Evolutionary conservation across 2,329 filamentous ascomycete species (phyloP), one percentile per base, ranked within the genome.

Genomic region (Epichloe sibirici): DNA sequence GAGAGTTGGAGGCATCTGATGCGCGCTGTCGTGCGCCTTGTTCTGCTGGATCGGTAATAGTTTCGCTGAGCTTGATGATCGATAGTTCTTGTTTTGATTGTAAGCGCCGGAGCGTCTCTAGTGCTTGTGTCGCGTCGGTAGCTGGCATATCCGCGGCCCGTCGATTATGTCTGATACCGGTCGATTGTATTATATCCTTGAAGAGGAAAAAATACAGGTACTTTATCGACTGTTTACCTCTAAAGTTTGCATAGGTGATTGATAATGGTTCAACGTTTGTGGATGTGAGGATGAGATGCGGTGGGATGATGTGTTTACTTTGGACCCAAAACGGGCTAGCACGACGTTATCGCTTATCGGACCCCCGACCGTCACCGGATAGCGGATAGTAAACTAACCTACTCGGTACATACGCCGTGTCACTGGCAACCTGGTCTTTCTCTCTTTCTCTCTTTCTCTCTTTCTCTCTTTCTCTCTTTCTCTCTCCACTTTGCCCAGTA

Each of bases 1-100:
- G 76, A 55, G 80, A 71, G 57, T 75, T 77, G 37, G 86, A 89
- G 46, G 82, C 81, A 67, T 93, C 87, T 4, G 88, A 94, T 35
- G 76, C 82, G 57, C 85, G 76, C 55, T 78, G 77, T 55, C 64
- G 61, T 9, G 62, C 52, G 65, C 69, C 63, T 57, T 66, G 61
- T 40, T 61, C 60, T 49, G 57, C 69, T 49, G 78, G 74, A 45
- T 77, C 76, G 42, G 79, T 78, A 48, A 91, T 82, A 37, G 86
- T 83, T 62, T 90, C 86, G 64, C 84, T 86, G 61, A 93, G 81
- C 59, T 80, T 82, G 59, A 91, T 74, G 60, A 94, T 88, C 51
- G 84, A 83, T 55, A 93, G 75, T 57, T 85, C 78, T 49, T 82
- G 75, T 52, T 75, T 64, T 28, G 71, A 66, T 57, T 82, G 76